A percentile compares a stretch with the other conserved stretches of the same genome.
Evolutionary conservation across 176 grass and related monocot species (phyloP).

Genomic region (Oryza meridionalis): DNA sequence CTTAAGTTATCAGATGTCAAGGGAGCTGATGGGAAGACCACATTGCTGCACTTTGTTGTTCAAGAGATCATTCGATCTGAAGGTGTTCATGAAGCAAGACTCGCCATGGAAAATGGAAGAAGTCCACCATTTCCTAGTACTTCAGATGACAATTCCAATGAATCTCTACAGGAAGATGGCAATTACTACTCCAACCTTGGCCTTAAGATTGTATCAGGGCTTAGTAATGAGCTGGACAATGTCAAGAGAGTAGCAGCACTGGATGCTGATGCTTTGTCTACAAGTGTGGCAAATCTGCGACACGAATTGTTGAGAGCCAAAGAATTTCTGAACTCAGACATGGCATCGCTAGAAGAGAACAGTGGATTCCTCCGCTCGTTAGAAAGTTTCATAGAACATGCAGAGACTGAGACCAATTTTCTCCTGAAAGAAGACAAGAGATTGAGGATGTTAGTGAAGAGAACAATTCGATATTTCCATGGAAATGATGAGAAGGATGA

Average conservation of each 20-base stretch:
- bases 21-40: conserved; percentile 75
- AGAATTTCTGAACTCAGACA: conserved; percentile 57
- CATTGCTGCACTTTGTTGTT: conserved; percentile 86
- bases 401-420: conserved; percentile 58
- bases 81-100: conserved; percentile 63
- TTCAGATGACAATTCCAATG: conserved; percentile 38
- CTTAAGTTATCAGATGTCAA: conserved; percentile 88
- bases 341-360: conserved; percentile 51
- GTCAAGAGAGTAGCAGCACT: conserved; percentile 74
- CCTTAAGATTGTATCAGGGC: conserved; percentile 72
- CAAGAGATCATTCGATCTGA: conserved; percentile 77
- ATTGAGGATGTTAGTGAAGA: conserved; percentile 70
- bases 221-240: conserved; percentile 64
- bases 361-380: conserved; percentile 59
- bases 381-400: conserved; percentile 53
- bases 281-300: conserved; percentile 47
- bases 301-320: conserved; percentile 59
- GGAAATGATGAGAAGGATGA: conserved; percentile 78
- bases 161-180: conserved; percentile 37
- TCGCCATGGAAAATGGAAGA: conserved; percentile 46
- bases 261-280: conserved; percentile 62
- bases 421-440: conserved; percentile 74
- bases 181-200: conserved; percentile 55
- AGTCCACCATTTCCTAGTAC: conserved; percentile 33
- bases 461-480: conserved; percentile 82